A percentile compares a stretch with the other conserved stretches of the same genome.
Evolutionary conservation across 805 yeast genomes (phyloP).

Genomic region (Candida argentea): DNA sequence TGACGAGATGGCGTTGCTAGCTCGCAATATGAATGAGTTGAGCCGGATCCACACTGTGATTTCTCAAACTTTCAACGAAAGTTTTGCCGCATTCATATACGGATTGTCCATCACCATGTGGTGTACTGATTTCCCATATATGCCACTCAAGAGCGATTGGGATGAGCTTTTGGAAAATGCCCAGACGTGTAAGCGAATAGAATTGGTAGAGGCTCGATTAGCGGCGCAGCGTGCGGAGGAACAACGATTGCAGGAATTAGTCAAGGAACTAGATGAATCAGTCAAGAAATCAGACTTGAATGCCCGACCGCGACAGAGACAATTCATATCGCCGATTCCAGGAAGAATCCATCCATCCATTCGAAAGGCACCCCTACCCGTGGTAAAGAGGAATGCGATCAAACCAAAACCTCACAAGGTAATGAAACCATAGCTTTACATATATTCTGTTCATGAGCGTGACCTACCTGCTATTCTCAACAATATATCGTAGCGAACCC

Average conservation of each 20-base stretch:
- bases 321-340: slow-evolving; percentile 1
- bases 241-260: slow-evolving; percentile 12
- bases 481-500: slow-evolving; percentile 30
- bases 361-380: no score
- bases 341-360: no score
- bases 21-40: slow-evolving; percentile 46
- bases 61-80: slow-evolving; percentile 57
- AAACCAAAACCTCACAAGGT: no score
- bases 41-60: slow-evolving; percentile 53
- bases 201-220: slow-evolving; percentile 11
- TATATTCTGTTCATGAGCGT: no score
- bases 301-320: no score
- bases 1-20: slow-evolving; percentile 46
- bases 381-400: no score
- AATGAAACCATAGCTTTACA: no score
- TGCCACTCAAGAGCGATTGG: slow-evolving; percentile 25
- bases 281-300: neutral
- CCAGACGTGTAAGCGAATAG: slow-evolving; percentile 13
- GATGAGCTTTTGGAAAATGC: slow-evolving; percentile 17
- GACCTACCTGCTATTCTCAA: slow-evolving; percentile 13
- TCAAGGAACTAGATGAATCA: slow-evolving; percentile 5
- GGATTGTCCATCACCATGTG: slow-evolving; percentile 81
- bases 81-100: slow-evolving; percentile 64
- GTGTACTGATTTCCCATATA: slow-evolving; percentile 63
- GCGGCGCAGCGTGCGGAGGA: slow-evolving; percentile 13